Conservation (phyloP, 352 stramenopile species). For the Phytophthora pistaciae region DNA sequence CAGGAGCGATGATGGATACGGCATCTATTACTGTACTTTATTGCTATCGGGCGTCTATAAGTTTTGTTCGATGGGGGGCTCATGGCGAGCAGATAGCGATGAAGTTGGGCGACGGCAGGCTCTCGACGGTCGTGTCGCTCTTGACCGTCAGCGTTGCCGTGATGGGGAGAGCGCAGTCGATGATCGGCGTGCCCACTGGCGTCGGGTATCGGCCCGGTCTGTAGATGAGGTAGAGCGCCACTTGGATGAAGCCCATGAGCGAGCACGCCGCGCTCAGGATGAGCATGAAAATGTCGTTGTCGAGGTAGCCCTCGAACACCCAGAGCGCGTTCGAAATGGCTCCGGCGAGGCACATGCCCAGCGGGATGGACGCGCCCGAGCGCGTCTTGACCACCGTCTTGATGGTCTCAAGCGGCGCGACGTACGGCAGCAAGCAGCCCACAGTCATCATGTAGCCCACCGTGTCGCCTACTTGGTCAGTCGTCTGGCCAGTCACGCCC, state of each 20-base stretch:
- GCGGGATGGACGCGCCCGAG: constrained; percentile 37
- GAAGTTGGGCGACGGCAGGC: constrained; percentile 25
- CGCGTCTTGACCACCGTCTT: constrained; percentile 40
- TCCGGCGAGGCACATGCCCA: constrained; percentile 41
- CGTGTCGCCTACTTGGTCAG: constrained; percentile 23
- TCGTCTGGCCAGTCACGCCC: constrained; percentile 24
- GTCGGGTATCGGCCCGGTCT: constrained; percentile 21
- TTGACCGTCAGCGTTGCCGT: constrained; percentile 11
- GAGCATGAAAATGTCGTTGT: constrained; percentile 34
- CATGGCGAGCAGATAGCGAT: constrained; percentile 25
- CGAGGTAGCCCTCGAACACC: constrained; percentile 38
- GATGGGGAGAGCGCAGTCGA: constrained; percentile 19
- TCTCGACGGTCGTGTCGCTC: constrained; percentile 25
- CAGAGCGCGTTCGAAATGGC: constrained; percentile 43
- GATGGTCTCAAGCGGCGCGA: constrained; percentile 46
- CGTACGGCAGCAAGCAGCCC: constrained; percentile 43
- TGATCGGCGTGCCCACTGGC: background rate
- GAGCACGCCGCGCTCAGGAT: constrained; percentile 23
- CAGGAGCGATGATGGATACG: background rate
- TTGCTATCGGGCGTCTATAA: constrained; percentile 10
- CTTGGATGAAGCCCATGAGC: constrained; percentile 28
- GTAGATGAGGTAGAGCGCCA: constrained; percentile 37
- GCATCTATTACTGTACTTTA: constrained; percentile 4
- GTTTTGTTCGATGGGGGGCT: constrained; percentile 1
- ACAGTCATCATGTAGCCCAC: constrained; percentile 43